These are phyloP conservation scores for Talaromyces amestolkiae DNA, from an alignment of 2,329 filamentous ascomycete species.

Conservation along the genomic window DNA sequence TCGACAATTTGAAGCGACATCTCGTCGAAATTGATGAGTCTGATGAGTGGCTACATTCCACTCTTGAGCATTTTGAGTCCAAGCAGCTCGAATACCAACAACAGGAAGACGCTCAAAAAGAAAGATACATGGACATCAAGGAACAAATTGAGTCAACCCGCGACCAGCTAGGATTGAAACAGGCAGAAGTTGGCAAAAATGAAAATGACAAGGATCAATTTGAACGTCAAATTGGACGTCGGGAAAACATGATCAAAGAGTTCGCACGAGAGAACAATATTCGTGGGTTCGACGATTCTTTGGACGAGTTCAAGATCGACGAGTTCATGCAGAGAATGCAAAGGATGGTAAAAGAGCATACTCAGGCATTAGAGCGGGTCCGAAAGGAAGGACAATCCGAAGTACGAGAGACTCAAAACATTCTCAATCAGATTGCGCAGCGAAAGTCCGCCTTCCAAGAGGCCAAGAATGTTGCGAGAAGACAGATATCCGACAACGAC, in stretches of 20 bases:
- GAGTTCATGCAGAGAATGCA: conserved; percentile 76
- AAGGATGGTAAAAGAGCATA: conserved; percentile 74
- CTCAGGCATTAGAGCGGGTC: conserved; percentile 69
- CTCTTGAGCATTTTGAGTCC: conserved; percentile 74
- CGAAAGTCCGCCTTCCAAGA: conserved; percentile 70
- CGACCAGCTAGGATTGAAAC: conserved; percentile 38
- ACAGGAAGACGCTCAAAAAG: conserved; percentile 62
- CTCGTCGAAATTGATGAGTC: conserved; percentile 76
- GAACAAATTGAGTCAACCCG: conserved; percentile 50
- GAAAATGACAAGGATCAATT: conserved; percentile 85
- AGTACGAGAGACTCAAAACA: conserved; percentile 67
- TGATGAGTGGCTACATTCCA: conserved; percentile 70
- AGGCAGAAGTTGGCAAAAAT: conserved; percentile 62
- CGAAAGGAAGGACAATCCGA: conserved; percentile 73
- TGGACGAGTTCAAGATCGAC: conserved; percentile 70
- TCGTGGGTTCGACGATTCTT: conserved; percentile 76
- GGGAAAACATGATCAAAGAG: conserved; percentile 72
- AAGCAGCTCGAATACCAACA: conserved; percentile 64
- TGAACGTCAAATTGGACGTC: conserved; percentile 71
- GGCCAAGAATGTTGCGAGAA: conserved; percentile 69
- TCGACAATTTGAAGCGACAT: conserved; percentile 67
- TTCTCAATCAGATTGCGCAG: conserved; percentile 71
- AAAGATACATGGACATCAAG: conserved; percentile 64
- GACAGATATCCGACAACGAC: conserved; percentile 72
- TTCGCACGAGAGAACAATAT: conserved; percentile 75